Percentiles rank a stretch among this genome's conserved stretches.
Evolutionary conservation across 192 early-diverging fungal species (phyloP).

Genomic region (Neocallimastix lanati): DNA sequence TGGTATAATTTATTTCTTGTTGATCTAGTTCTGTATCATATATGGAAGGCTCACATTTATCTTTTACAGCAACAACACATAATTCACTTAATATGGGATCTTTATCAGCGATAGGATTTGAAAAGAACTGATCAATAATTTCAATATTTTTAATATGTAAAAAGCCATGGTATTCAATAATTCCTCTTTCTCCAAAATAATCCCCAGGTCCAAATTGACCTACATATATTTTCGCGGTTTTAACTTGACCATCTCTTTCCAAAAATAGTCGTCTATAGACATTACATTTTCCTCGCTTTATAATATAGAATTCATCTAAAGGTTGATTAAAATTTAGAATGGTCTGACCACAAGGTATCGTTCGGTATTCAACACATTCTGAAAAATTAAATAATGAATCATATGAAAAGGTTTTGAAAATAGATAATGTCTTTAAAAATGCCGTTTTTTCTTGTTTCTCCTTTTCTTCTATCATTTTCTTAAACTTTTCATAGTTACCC

Average conservation of each 20-base stretch:
- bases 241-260: not conserved
- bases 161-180: not conserved
- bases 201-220: not conserved
- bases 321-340: not conserved
- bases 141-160: not conserved
- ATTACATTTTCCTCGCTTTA: not conserved
- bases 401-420: not conserved
- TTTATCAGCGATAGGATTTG: not conserved
- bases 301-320: not conserved
- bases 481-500: not conserved
- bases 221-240: not conserved
- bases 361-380: not conserved
- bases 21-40: not conserved
- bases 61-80: not conserved
- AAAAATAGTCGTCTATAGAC: not conserved
- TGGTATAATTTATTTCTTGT: not conserved
- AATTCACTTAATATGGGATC: not conserved
- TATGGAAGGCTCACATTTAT: not conserved
- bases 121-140: not conserved
- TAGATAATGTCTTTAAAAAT: not conserved
- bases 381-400: not conserved
- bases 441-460: not conserved
- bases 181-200: not conserved
- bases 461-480: not conserved
- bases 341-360: not conserved